Base-by-base conservation (phyloP, 768 basidiomycete genomes). In the Amanita pallidorosea region DNA sequence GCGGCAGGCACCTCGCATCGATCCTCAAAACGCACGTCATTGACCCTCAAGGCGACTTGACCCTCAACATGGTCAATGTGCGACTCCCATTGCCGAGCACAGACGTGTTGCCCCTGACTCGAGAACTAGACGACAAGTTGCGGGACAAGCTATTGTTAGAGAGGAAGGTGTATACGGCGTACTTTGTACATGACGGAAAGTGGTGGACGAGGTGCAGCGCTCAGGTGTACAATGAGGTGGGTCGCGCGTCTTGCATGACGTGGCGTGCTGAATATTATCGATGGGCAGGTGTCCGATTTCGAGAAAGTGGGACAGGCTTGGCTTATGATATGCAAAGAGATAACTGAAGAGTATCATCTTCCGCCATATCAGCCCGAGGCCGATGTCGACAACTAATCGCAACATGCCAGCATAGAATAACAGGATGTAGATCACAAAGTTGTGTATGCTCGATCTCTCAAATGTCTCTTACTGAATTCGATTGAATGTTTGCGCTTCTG, bases 51-150 rank as follows among this genome's bases (percentile, higher is more conserved):
- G 70, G 70, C 13, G 78, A 81, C 52, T 63, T 87, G 12, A 87
- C 84, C 0, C 66, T 79, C 11, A 80, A 74, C 55, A 89, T 92
- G 87, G 63, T 66, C 6, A 70, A 70, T 56, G 63, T 70, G n/a
- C 56, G 63, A 34, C 58, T 66, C n/a, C 69, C 68, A 0, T 44
- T 71, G 42, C 63, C 67, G 3, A 45, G 51, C 7, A 58, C 23
- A 15, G 22, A 25, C 29, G 42, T 43, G 5, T 54, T 66, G n/a
- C 44, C 53, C 15, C 48, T 48, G 17, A 51, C 51, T 4, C 36
- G 36, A 2, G 57, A 61, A 23, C 49, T 68, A 20, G 56, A 62
- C 22, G 27, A 50, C 5, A 29, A 46, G n/a, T 59, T 71, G 40
- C 55, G 63, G 46, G 38, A 56, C 5, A 65, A 65, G 35, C 29